These are phyloP conservation scores for Trichosanthes cucumerina DNA, from an alignment of 306 rosid species.

Conservation along the genomic window DNA sequence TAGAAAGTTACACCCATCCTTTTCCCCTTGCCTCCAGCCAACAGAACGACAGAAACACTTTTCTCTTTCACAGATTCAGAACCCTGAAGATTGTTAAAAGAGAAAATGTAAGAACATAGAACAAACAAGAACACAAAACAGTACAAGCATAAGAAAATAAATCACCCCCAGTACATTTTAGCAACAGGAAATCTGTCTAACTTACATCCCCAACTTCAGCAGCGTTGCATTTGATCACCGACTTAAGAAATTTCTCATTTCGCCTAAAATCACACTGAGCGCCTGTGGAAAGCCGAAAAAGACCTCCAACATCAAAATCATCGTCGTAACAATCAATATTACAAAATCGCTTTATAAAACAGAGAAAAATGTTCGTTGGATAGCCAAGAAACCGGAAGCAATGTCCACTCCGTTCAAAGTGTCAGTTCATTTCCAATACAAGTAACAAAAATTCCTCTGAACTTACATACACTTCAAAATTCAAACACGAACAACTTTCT, in stretches of 20 bases:
- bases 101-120: neutral
- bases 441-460: neutral
- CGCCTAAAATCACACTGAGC: constrained; percentile 12
- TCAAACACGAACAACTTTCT: neutral
- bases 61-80: constrained; percentile 26
- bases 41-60: constrained; percentile 62
- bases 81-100: constrained; percentile 14
- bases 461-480: neutral
- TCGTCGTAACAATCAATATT: neutral
- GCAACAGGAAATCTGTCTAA: neutral
- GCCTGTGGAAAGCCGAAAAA: constrained; percentile 18
- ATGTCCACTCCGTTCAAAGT: neutral
- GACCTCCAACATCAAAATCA: neutral
- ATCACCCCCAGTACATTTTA: neutral
- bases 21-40: constrained; percentile 82
- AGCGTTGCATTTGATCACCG: constrained; percentile 21
- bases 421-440: neutral
- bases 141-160: neutral
- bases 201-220: constrained; percentile 18
- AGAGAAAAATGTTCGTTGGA: neutral
- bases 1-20: constrained; percentile 71
- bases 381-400: neutral
- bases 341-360: neutral
- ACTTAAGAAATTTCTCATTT: constrained; percentile 16
- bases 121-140: neutral